phyloP scores from a whole-genome alignment of 2,329 filamentous ascomycete species.

The Fusarium mexicanum region DNA sequence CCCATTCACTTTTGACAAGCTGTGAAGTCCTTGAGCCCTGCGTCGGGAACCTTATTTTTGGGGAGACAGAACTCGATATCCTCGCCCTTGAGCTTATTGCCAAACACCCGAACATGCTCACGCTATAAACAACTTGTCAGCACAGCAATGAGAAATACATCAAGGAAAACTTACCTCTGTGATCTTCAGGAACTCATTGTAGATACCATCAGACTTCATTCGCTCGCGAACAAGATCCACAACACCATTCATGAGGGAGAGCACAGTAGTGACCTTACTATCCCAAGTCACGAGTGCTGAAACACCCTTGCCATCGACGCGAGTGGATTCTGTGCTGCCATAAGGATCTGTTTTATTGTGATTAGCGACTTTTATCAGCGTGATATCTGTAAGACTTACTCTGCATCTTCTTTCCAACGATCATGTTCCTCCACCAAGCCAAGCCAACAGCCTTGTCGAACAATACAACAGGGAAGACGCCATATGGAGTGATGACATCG shows the following conservation, averaged over 20 bases:
- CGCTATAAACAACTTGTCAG: conserved; percentile 23
- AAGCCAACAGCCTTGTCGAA: conserved; percentile 52
- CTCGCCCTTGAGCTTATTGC: conserved; percentile 42
- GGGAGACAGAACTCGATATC: conserved; percentile 45
- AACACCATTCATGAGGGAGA: conserved; percentile 52
- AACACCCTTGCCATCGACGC: conserved; percentile 51
- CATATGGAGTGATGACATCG: conserved; percentile 54
- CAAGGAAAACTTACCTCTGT: conserved; percentile 34
- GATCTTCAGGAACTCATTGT: conserved; percentile 49
- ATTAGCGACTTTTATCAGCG: neutral
- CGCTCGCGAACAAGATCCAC: conserved; percentile 50
- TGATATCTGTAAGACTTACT: conserved; percentile 40
- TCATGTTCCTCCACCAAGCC: conserved; percentile 57
- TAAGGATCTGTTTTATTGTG: conserved; percentile 45
- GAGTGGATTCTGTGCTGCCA: conserved; percentile 54
- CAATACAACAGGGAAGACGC: conserved; percentile 50
- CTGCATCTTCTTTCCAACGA: conserved; percentile 55
- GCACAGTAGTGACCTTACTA: conserved; percentile 54
- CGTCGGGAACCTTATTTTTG: conserved; percentile 34
- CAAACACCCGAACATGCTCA: conserved; percentile 46
- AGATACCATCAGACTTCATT: conserved; percentile 51
- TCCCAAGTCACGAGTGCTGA: conserved; percentile 56
- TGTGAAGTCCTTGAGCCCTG: conserved; percentile 43
- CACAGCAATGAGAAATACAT: too few species aligned
- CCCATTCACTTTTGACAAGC: neutral